phyloP scores from a whole-genome alignment of 2,329 filamentous ascomycete genomes.

The Alternaria atra region DNA sequence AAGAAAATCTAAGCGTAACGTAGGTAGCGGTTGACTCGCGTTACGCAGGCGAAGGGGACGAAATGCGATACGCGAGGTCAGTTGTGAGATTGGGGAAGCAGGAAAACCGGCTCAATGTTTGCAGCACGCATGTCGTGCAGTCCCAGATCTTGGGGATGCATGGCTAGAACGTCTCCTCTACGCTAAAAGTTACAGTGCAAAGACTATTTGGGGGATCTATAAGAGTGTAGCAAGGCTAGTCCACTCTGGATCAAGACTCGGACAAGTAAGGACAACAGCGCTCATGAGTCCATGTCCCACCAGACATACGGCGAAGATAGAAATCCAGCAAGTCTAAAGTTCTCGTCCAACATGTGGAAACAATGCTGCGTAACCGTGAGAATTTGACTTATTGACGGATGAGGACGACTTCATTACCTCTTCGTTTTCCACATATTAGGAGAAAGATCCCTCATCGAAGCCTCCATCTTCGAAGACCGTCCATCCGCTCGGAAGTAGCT shows the following conservation, averaged over 20 bases:
- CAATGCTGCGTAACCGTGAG: slow-evolving; percentile 28
- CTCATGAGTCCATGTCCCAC: slow-evolving; percentile 30
- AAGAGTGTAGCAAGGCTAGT: too few relatives aligned
- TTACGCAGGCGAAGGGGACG: too few relatives aligned
- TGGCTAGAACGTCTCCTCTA: background rate
- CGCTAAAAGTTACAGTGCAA: background rate
- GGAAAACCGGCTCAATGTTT: too few relatives aligned
- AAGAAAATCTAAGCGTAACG: too few relatives aligned
- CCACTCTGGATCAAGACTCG: too few relatives aligned
- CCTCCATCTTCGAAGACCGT: slow-evolving; percentile 48
- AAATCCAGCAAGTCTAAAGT: slow-evolving; percentile 36
- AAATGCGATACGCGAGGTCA: too few relatives aligned
- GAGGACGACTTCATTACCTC: slow-evolving; percentile 27
- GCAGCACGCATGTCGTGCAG: background rate
- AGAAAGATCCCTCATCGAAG: slow-evolving; percentile 44
- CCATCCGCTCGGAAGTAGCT: slow-evolving; percentile 43
- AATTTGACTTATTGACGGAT: too few relatives aligned
- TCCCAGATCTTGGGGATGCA: background rate
- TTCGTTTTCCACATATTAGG: slow-evolving; percentile 36
- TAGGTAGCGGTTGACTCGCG: too few relatives aligned
- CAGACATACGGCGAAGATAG: slow-evolving; percentile 15
- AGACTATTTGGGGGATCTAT: background rate
- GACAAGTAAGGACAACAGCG: slow-evolving; percentile 22
- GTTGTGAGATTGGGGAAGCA: too few relatives aligned
- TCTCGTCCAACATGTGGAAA: slow-evolving; percentile 45